Evolutionary conservation across 2,329 filamentous ascomycete species (phyloP), one percentile per base, ranked within the genome.

Genomic region (Exophiala dermatitidis): DNA sequence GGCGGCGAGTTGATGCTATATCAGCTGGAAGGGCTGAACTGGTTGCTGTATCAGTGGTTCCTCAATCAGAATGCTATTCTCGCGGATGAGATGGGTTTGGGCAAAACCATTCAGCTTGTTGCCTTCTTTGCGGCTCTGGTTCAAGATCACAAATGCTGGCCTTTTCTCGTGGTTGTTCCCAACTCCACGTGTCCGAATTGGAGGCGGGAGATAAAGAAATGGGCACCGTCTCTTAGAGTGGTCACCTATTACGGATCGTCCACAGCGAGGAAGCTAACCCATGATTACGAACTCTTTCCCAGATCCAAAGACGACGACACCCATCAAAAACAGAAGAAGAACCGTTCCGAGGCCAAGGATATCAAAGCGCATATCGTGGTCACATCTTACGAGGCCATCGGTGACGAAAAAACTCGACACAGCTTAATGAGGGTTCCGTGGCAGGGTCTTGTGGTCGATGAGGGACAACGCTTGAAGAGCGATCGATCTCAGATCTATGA

Each of bases 121-220:
- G 82, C 84, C 2, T 80, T 95, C 58, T 78, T 97, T 56, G 83
- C 87, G 1, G 83, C 85, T 0, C 71, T 97, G 36, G 77, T 85
- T 28, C 77, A 85, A 56, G 78, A 84, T 48, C 77, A 81, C 64
- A 75, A 80, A 65, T 93, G 89, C 69, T 97, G 87, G 80, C 93
- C 93, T 0, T 97, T 96, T 66, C 76, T 98, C 10, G 78, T 97
- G 2, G 89, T 96, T 1, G 91, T 95, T 0, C 93, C 93, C 0
- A 97, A 97, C 66, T 85, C 91, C 0, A 98, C 93, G 0, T 95
- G 90, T 68, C 82, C 90, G n/a, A 98, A 98, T 67, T 98, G 93
- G 91, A 86, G 91, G 4, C 84, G 91, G 46, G 93, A 98, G 67
- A 89, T 97, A 68, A 94, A 95, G 72, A 84, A 87, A 61, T 98